A percentile compares a stretch with the other conserved stretches of the same genome.
Conservation (phyloP, 306 rosid species). For the Trifolium pratense region DNA sequence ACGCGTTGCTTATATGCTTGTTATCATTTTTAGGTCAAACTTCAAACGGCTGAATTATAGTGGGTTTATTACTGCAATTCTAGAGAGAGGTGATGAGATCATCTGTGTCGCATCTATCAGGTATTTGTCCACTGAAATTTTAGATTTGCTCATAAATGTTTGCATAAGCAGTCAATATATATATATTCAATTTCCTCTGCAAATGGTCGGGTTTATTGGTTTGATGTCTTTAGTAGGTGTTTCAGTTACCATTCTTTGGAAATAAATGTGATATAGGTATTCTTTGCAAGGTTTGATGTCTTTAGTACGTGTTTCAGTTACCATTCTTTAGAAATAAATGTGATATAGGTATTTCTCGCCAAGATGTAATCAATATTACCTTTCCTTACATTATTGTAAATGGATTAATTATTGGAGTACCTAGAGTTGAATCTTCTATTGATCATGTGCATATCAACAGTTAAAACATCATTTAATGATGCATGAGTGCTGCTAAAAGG, state of each 20-base stretch:
- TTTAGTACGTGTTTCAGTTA: slow-evolving; percentile 13
- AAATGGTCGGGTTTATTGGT: slow-evolving; percentile 26
- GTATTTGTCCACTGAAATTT: slow-evolving; percentile 49
- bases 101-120: slow-evolving; percentile 76
- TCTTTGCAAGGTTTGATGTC: too few relatives aligned
- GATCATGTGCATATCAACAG: neutral
- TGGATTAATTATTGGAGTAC: slow-evolving; percentile 13
- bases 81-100: slow-evolving; percentile 87
- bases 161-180: slow-evolving; percentile 25
- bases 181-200: neutral
- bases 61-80: slow-evolving; percentile 84
- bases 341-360: neutral
- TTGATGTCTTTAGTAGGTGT: neutral
- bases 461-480: neutral
- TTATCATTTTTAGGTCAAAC: slow-evolving; percentile 73
- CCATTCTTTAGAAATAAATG: neutral
- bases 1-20: slow-evolving; percentile 12
- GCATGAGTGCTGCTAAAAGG: neutral
- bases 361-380: neutral
- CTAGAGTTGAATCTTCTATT: neutral
- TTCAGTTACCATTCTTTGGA: too few relatives aligned
- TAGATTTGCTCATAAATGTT: slow-evolving; percentile 20
- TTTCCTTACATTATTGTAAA: slow-evolving; percentile 14
- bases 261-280: too few relatives aligned
- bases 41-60: slow-evolving; percentile 76